Percentiles rank a stretch among this genome's conserved stretches.
phyloP scores from a whole-genome alignment of 2,329 filamentous ascomycete genomes.

The Aspergillus latus region DNA sequence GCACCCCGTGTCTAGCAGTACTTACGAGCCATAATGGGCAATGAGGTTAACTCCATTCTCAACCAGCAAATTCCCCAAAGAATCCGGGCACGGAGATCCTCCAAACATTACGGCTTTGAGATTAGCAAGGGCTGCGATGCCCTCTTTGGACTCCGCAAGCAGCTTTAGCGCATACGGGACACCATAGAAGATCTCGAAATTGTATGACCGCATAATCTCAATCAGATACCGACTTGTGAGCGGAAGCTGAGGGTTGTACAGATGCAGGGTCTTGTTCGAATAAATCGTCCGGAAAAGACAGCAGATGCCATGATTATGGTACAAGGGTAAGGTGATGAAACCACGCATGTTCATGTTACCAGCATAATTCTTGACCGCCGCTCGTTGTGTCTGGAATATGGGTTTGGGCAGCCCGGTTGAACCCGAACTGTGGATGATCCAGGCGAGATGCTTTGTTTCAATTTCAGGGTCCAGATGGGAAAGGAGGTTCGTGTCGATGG shows the following conservation, averaged over 20 bases:
- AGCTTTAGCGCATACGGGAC: conserved; percentile 67
- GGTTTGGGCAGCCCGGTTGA: conserved; percentile 65
- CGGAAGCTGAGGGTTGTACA: conserved; percentile 58
- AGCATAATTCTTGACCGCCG: conserved; percentile 51
- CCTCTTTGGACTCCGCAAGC: conserved; percentile 58
- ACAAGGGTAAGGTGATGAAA: conserved; percentile 59
- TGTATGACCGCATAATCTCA: conserved; percentile 43
- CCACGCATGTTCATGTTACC: conserved; percentile 49
- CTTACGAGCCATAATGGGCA: conserved; percentile 58
- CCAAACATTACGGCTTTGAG: conserved; percentile 58
- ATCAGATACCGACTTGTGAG: conserved; percentile 54
- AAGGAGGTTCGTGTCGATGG: conserved; percentile 23
- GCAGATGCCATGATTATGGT: conserved; percentile 60
- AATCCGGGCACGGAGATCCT: conserved; percentile 60
- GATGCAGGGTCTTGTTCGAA: conserved; percentile 50
- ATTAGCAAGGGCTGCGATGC: conserved; percentile 48
- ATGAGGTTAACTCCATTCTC: conserved; percentile 56
- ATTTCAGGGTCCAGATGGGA: conserved; percentile 26
- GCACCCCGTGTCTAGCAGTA: conserved; percentile 13
- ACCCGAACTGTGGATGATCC: conserved; percentile 53
- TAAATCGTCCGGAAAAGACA: conserved; percentile 56
- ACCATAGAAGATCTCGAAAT: conserved; percentile 57
- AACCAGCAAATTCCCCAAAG: conserved; percentile 56
- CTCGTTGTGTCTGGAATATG: conserved; percentile 58
- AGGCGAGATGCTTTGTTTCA: conserved; percentile 38